Evolutionary conservation across 805 yeast genomes (phyloP).

Genomic region (Metschnikowia noctiluminum): DNA sequence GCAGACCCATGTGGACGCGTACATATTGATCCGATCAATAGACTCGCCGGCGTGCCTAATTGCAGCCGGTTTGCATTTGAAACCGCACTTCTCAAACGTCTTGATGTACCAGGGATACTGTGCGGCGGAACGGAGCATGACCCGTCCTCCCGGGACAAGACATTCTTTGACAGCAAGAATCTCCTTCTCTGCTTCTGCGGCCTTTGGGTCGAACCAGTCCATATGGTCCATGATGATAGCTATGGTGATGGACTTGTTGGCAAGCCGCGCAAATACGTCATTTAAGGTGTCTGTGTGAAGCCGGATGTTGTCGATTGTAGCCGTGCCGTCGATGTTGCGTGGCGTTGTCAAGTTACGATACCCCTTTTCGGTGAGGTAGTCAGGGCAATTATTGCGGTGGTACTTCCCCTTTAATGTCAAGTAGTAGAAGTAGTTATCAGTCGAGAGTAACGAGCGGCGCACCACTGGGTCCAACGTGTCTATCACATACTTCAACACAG

Average conservation of each 20-base stretch:
- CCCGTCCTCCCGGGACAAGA: constrained; percentile 66
- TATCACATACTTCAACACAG: constrained; percentile 65
- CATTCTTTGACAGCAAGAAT: constrained; percentile 62
- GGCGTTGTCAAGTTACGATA: constrained; percentile 45
- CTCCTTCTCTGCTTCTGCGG: constrained; percentile 62
- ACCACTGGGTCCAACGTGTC: constrained; percentile 79
- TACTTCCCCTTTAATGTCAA: constrained; percentile 63
- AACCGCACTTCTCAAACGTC: constrained; percentile 65
- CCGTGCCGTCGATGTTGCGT: constrained; percentile 21
- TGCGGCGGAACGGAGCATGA: constrained; percentile 73
- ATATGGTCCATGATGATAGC: constrained; percentile 88
- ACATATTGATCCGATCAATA: constrained; percentile 83
- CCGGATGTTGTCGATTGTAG: constrained; percentile 67
- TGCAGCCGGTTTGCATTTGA: constrained; percentile 65
- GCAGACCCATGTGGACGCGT: constrained; percentile 86
- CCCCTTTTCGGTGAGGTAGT: constrained; percentile 61
- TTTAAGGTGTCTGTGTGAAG: constrained; percentile 76
- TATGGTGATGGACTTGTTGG: constrained; percentile 60
- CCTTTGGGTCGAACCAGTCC: constrained; percentile 82
- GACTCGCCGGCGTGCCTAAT: constrained; percentile 59
- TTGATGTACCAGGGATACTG: constrained; percentile 73
- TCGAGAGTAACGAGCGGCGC: constrained; percentile 56
- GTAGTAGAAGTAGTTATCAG: constrained; percentile 77
- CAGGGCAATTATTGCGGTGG: constrained; percentile 66
- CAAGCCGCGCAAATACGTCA: constrained; percentile 68